Conservation (phyloP, 352 stramenopile genomes). For the Phytophthora multivora region DNA sequence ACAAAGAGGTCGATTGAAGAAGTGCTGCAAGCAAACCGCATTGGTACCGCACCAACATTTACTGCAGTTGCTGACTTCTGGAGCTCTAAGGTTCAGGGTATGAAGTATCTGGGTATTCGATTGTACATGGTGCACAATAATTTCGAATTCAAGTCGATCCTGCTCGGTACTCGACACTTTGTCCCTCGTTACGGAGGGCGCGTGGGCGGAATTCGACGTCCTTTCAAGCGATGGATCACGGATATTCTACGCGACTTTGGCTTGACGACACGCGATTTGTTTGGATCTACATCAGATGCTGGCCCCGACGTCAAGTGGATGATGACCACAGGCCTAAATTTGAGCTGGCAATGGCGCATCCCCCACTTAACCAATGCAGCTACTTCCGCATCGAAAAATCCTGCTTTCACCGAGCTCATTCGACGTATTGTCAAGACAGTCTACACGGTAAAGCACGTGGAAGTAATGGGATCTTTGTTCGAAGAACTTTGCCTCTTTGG, state of each 20-base stretch:
- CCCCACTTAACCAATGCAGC: conserved; percentile 14
- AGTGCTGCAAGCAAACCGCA: not conserved
- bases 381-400: conserved; percentile 4
- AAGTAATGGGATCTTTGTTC: conserved; percentile 8
- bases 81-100: conserved; percentile 8
- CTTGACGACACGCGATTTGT: conserved; percentile 4
- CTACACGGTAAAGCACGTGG: conserved; percentile 5
- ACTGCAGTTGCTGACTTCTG: conserved; percentile 9
- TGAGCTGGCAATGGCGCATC: not conserved
- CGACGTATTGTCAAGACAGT: conserved; percentile 13
- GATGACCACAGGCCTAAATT: not conserved
- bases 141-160: conserved; percentile 7
- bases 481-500: conserved; percentile 7
- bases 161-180: conserved; percentile 15
- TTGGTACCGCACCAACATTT: conserved; percentile 2
- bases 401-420: conserved; percentile 6
- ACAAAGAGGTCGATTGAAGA: conserved; percentile 2
- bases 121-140: conserved; percentile 12
- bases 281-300: conserved; percentile 2
- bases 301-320: conserved; percentile 13
- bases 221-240: conserved; percentile 9
- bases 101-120: conserved; percentile 4
- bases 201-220: not conserved
- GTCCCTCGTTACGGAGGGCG: conserved; percentile 9
- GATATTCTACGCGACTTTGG: conserved; percentile 14